Conservation (phyloP, 106 monocot genomes). For the Ottelia alismoides region DNA sequence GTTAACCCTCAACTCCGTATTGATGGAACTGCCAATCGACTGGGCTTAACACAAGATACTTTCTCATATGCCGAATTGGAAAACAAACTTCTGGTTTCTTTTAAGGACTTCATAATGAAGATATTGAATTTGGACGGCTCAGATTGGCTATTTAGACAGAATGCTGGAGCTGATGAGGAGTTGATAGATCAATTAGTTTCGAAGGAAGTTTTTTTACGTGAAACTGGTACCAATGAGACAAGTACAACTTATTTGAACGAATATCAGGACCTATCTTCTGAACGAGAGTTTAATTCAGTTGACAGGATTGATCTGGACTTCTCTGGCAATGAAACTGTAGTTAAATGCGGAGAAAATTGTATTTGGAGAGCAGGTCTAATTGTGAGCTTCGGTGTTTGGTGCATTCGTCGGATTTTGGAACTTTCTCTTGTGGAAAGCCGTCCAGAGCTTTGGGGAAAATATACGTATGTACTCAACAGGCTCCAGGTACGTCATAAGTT, state of each 20-base stretch:
- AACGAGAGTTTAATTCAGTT: slow-evolving; percentile 11
- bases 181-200: slow-evolving; percentile 47
- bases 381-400: slow-evolving; percentile 90
- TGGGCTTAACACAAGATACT: slow-evolving; percentile 13
- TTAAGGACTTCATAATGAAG: slow-evolving; percentile 58
- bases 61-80: slow-evolving; percentile 62
- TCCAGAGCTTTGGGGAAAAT: slow-evolving; percentile 97
- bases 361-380: slow-evolving; percentile 60
- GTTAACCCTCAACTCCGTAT: slow-evolving; percentile 16
- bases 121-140: slow-evolving; percentile 85
- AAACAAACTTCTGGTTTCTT: slow-evolving; percentile 41
- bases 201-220: slow-evolving; percentile 29
- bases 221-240: slow-evolving; percentile 13
- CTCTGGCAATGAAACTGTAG: slow-evolving; percentile 6
- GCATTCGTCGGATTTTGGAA: slow-evolving; percentile 70
- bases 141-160: slow-evolving; percentile 75
- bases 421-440: slow-evolving; percentile 79
- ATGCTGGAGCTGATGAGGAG: slow-evolving; percentile 63
- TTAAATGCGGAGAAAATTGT: slow-evolving; percentile 73
- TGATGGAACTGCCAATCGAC: slow-evolving; percentile 5
- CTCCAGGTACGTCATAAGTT: too few relatives aligned
- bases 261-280: slow-evolving; percentile 8
- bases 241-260: slow-evolving; percentile 9
- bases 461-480: slow-evolving; percentile 90
- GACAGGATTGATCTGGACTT: slow-evolving; percentile 19